phyloP scores from a whole-genome alignment of 1,284 basidiomycete genomes.

The Fomes fomentarius region DNA sequence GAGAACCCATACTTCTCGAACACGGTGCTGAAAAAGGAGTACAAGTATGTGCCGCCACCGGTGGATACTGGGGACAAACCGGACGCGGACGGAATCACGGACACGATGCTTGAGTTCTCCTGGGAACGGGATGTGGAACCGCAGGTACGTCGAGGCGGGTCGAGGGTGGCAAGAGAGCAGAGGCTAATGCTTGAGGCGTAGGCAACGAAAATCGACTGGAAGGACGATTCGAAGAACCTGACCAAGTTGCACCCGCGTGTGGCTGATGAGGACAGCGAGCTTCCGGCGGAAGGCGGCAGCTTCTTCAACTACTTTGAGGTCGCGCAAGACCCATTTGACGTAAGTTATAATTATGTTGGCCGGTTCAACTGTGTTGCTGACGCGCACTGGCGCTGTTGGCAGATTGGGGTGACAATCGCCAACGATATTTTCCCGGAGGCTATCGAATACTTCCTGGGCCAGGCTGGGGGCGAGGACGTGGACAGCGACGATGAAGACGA shows the following conservation, averaged over 20 bases:
- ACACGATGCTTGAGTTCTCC: conserved; percentile 74
- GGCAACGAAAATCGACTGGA: conserved; percentile 79
- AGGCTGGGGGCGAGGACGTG: conserved; percentile 55
- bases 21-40: conserved; percentile 76
- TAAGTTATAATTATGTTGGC: conserved; percentile 40
- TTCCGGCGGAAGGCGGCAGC: conserved; percentile 70
- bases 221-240: conserved; percentile 74
- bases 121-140: conserved; percentile 74
- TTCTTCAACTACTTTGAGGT: conserved; percentile 90
- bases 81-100: conserved; percentile 73
- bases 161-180: neutral
- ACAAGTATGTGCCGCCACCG: conserved; percentile 65
- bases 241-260: conserved; percentile 78
- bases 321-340: conserved; percentile 65
- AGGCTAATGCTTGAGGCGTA: conserved; percentile 31
- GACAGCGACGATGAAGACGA: conserved; percentile 69
- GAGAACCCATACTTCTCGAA: conserved; percentile 82
- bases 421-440: conserved; percentile 80
- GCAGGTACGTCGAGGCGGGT: conserved; percentile 56
- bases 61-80: conserved; percentile 56
- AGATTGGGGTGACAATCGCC: conserved; percentile 74
- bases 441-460: conserved; percentile 77
- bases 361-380: conserved; percentile 5
- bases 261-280: conserved; percentile 60
- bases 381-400: conserved; percentile 21